Base-by-base conservation (phyloP, 1,284 basidiomycete species). In the Leccinum pachyderme region DNA sequence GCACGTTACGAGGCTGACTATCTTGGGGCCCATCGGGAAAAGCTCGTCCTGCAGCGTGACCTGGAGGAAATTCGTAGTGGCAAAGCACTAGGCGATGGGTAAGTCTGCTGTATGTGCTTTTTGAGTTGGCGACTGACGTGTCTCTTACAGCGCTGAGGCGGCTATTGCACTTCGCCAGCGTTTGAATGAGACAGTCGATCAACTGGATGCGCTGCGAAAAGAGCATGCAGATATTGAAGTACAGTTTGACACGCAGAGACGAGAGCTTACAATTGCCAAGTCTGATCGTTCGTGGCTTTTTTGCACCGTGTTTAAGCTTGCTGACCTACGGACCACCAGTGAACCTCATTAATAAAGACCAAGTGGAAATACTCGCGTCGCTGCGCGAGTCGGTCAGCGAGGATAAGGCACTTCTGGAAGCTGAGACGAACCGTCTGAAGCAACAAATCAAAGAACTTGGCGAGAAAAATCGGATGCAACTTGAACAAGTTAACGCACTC, bases 1-100 rank as follows among this genome's bases (percentile, higher is more conserved):
- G 78, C 84, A 35, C 80, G 92, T 28, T 98, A 98, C 65, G 94
- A 98, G 72, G 76, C 78, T 12, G 95, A 98, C 68, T 97, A 95
- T 68, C 77, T 98, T 9, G 80, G 84, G 3, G 88, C 89, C 27
- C 93, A 95, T 70, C 79, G 92, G 27, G 89, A 91, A 72, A 90
- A 89, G 69, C 79, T 97, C 25, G 79, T 91, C 3, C 71, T 96
- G 28, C 86, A 92, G 68, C 84, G 86, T 49, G 82, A 93, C 66
- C 73, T 98, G 59, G 94, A 98, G 63, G 89, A 93, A 67, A 95
- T 98, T 61, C 77, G 91, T 47, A 90, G 83, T 59, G 95, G 93
- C 25, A 93, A 89, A 72, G 81, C 84, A 2, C 75, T 86, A 56
- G 91, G 91, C 52, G 89, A 95, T 69, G 90, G 89, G 91, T 93